Percentiles rank a stretch among this genome's conserved stretches.
Evolutionary conservation across 1,139 yeast species (phyloP).

Genomic region (Candida frijolesensis): DNA sequence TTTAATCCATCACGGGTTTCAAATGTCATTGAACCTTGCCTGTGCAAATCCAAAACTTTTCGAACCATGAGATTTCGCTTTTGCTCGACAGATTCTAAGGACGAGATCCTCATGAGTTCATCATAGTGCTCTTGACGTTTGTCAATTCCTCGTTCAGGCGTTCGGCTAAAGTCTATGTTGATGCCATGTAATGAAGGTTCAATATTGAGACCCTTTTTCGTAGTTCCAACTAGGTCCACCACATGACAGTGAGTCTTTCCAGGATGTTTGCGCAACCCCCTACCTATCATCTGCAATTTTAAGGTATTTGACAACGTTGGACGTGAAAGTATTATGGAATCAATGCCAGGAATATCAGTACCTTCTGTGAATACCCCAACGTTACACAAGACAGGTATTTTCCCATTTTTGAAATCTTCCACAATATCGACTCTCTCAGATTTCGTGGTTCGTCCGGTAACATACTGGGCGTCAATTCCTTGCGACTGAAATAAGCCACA

Average conservation of each 20-base stretch:
- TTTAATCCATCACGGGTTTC: slow-evolving; percentile 35
- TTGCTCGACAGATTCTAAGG: slow-evolving; percentile 19
- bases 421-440: slow-evolving; percentile 55
- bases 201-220: slow-evolving; percentile 59
- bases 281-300: slow-evolving; percentile 86
- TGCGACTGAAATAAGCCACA: slow-evolving; percentile 54
- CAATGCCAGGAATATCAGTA: slow-evolving; percentile 90
- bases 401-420: slow-evolving; percentile 60
- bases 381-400: slow-evolving; percentile 74
- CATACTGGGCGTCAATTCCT: slow-evolving; percentile 74
- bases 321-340: slow-evolving; percentile 73
- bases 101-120: slow-evolving; percentile 13
- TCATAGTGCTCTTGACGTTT: slow-evolving; percentile 19
- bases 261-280: slow-evolving; percentile 72
- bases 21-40: slow-evolving; percentile 21
- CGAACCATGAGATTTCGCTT: slow-evolving; percentile 19
- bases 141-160: slow-evolving; percentile 23
- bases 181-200: slow-evolving; percentile 59
- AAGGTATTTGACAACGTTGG: slow-evolving; percentile 79
- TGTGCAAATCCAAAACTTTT: slow-evolving; percentile 6
- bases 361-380: slow-evolving; percentile 95
- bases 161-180: slow-evolving; percentile 17
- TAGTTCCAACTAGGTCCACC: slow-evolving; percentile 73
- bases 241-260: slow-evolving; percentile 72
- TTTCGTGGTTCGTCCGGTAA: slow-evolving; percentile 66